Conservation (phyloP, 306 rosid species). For the Sphenostylis stenocarpa region DNA sequence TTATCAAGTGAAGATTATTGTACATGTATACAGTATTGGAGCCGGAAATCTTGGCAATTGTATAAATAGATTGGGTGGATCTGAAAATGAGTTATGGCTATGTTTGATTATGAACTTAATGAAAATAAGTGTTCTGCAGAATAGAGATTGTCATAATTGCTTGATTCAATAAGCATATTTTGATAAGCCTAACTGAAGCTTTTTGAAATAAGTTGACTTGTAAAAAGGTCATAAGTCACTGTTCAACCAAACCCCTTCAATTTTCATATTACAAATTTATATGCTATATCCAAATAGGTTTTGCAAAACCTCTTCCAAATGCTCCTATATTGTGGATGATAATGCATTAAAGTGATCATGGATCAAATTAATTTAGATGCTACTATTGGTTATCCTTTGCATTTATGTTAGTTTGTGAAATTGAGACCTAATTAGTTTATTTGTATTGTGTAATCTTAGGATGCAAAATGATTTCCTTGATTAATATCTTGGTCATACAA, state of each 20-base stretch:
- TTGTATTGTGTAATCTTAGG: not conserved
- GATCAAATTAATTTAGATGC: not conserved
- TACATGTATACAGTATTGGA: not conserved
- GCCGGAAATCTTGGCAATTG: not conserved
- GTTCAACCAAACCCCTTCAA: not conserved
- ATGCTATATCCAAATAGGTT: not conserved
- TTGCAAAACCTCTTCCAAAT: not conserved
- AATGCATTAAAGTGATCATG: not conserved
- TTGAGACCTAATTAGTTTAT: not conserved
- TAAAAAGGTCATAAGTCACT: not conserved
- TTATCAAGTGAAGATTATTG: not conserved
- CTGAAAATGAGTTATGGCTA: not conserved
- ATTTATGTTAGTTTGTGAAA: conserved; percentile 11
- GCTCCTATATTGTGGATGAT: not conserved
- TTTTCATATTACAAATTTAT: not conserved
- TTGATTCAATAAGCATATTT: not conserved
- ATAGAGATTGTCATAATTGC: not conserved
- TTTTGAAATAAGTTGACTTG: not conserved
- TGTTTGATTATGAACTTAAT: not conserved
- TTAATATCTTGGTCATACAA: not conserved
- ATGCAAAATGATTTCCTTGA: not conserved
- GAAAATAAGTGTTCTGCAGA: not conserved
- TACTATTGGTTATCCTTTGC: not conserved
- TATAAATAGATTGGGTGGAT: not conserved
- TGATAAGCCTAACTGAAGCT: not conserved